Base-by-base conservation (phyloP, 768 basidiomycete species). In the Neoboletus brunneissimus region DNA sequence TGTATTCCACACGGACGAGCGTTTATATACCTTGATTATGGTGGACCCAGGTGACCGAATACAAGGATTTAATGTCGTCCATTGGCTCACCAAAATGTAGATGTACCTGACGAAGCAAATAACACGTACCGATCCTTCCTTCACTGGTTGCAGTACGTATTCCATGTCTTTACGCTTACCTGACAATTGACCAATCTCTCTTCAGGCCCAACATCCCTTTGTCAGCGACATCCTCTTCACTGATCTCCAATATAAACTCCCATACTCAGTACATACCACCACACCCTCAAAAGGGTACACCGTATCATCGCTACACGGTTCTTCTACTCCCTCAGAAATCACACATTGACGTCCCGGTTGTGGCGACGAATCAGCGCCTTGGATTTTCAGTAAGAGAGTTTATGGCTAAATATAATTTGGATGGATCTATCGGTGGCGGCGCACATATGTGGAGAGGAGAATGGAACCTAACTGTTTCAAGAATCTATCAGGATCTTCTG, bases 261-360 rank as follows among this genome's bases (percentile, higher is more conserved):
- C 88, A 90, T 68, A 89, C 88, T 7, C 74, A 75, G 25, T 98
- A 95, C 71, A 77, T 95, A 60, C 90, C 96, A 6, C 97, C 95
- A 5, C 94, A 97, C 62, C 96, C 96, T 4, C 89, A 93, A 68
- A 81, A 82, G 37, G 94, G 94, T 48, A 88, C 94, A 12, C 84
- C 85, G 0, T 94, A 91, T 73, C 96, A 99, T 73, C 92, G 96
- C 58, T 97, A 96, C 71, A 82, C 85, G 10, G 62, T 88, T 43
- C 75, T 96, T 29, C 75, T 96, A 29, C 78, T 95, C 46, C 86
- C 84, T 11, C 93, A 96, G 63, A 77, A 81, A 68, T 83, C 40
- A 66, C 54, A 51, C 1, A 52, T 74, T 9, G 63, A 80, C 27
- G 78, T 84, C 20, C 82, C 82, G 18, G 67, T 77, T 32, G 62